phyloP scores from a whole-genome alignment of 768 basidiomycete species.

The Crucibulum laeve region DNA sequence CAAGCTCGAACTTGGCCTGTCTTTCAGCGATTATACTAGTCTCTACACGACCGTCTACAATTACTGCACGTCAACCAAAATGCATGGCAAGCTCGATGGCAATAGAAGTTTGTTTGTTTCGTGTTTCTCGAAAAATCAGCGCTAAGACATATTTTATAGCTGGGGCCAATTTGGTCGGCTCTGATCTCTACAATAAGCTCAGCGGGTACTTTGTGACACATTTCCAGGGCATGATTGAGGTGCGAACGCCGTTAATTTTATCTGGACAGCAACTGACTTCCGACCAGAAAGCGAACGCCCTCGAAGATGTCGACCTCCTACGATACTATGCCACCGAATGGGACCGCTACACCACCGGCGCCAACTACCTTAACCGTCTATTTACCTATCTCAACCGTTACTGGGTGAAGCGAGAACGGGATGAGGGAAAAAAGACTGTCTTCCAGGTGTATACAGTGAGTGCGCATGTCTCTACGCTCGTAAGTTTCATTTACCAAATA shows the following conservation, averaged over 20 bases:
- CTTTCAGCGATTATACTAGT: conserved; percentile 69
- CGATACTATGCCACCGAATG: conserved; percentile 92
- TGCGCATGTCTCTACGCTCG: conserved; percentile 6
- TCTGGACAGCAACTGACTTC: too few relatives aligned
- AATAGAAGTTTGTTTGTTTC: conserved; percentile 61
- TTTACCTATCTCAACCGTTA: conserved; percentile 98
- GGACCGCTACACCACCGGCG: conserved; percentile 96
- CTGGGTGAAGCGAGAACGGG: conserved; percentile 98
- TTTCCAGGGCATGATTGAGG: conserved; percentile 64
- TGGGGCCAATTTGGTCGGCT: conserved; percentile 96
- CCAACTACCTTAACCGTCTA: conserved; percentile 93
- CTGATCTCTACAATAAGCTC: conserved; percentile 94
- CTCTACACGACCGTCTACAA: conserved; percentile 94
- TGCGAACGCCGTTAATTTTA: conserved; percentile 14
- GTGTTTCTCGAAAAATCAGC: conserved; percentile 30
- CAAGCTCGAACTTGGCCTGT: conserved; percentile 77
- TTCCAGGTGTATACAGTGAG: conserved; percentile 95
- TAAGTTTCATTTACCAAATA: conserved; percentile 1
- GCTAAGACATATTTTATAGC: conserved; percentile 39
- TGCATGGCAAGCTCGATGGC: conserved; percentile 59
- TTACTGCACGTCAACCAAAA: conserved; percentile 91
- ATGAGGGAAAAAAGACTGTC: conserved; percentile 94
- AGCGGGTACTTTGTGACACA: conserved; percentile 86
- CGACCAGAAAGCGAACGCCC: conserved; percentile 76
- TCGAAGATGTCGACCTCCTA: conserved; percentile 88